Base-by-base conservation (phyloP, 805 yeast species). In the Candida vartiovaarae region DNA sequence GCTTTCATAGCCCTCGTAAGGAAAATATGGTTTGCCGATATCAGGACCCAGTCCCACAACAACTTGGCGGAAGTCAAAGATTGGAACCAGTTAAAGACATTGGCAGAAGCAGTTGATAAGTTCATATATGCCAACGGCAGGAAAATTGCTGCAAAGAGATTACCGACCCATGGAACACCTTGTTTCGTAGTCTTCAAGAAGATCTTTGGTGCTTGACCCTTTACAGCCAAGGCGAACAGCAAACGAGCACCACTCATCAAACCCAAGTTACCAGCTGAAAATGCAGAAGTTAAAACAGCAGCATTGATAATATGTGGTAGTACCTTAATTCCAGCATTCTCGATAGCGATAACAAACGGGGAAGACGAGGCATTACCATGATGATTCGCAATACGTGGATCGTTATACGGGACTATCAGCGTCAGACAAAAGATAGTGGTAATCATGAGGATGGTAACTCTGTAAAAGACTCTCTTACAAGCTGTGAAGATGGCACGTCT, bases 401-500 rank as follows among this genome's bases (percentile, higher is more conserved):
- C 62, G 38, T 62, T 55, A 28, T 59, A 57, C 8, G 70, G 52
- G 33, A 65, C 62, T 47, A 66, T 60, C 49, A 66, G 48, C 10
- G 66, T 61, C 28, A 67, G 52, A 32, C 60, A 59, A 42, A 65
- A 65, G 9, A 60, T 64, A 31, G 67, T 48, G 5, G 50, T 34
- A 36, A 64, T 31, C 54, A 66, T 66, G 45, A 65, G 49, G 34
- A 50, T 31, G 20, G 63, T 51, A 10, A 62, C 59, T 43, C 71
- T 51, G 49, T 43, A 54, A 27, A 66, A 56, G 7, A 64, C 58
- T 48, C 65, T 49, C 45, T 65, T 68, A 37, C 82, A 74, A 23
- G 85, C 84, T 50, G 75, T 78, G 32, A 80, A 79, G 40, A 80
- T 68, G 37, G 73, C 74, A 48, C 70, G 64, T 56, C 84, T 68